These are phyloP conservation scores for Clitopilus passeckerianus DNA, from an alignment of 768 basidiomycete genomes.

Conservation along the genomic window DNA sequence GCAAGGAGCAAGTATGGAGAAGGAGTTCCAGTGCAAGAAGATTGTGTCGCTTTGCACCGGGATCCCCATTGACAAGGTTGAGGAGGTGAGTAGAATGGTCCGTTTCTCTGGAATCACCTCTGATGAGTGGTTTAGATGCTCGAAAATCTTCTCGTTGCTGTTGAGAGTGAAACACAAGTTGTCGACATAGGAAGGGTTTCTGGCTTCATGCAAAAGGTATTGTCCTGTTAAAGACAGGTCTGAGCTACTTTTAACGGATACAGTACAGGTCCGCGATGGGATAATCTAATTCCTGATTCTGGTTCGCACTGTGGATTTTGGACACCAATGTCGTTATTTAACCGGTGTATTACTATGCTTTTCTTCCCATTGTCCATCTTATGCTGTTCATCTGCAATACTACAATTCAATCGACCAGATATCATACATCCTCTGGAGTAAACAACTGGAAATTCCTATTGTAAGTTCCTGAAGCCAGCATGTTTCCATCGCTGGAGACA, in stretches of 20 bases:
- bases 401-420: not conserved
- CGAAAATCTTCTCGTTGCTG: slow-evolving; percentile 77
- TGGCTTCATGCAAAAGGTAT: slow-evolving; percentile 87
- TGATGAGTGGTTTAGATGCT: slow-evolving; percentile 51
- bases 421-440: slow-evolving; percentile 60
- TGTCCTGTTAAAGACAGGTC: not conserved
- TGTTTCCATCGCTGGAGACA: slow-evolving; percentile 73
- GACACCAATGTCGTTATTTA: slow-evolving; percentile 3
- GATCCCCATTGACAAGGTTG: slow-evolving; percentile 82
- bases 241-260: not conserved
- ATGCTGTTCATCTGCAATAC: not conserved
- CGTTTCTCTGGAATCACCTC: slow-evolving; percentile 1
- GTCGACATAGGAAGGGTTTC: slow-evolving; percentile 84
- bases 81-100: slow-evolving; percentile 58
- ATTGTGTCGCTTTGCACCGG: slow-evolving; percentile 88
- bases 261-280: slow-evolving; percentile 51
- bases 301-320: not conserved
- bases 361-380: slow-evolving; percentile 7
- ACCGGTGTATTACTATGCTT: not conserved
- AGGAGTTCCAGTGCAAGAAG: slow-evolving; percentile 88
- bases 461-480: slow-evolving; percentile 87
- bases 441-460: slow-evolving; percentile 95
- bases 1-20: slow-evolving; percentile 80
- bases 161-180: slow-evolving; percentile 82
- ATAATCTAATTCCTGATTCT: slow-evolving; percentile 35